Conservation (phyloP, 305 asterid genomes). For the Fraxinus baroniana region DNA sequence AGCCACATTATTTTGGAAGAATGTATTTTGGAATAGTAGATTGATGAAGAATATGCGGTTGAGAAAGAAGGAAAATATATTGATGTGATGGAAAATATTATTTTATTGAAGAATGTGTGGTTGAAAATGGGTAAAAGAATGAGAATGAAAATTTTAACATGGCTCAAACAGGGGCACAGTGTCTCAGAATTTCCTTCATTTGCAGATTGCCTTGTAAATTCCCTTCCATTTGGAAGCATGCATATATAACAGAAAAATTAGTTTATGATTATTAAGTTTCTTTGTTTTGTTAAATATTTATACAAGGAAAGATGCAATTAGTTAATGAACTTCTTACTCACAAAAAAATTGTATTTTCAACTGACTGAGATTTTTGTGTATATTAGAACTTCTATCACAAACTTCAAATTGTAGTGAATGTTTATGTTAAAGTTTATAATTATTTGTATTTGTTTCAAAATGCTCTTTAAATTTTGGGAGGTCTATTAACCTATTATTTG, state of each 20-base stretch:
- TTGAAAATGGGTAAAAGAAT: too few species aligned
- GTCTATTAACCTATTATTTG: slow-evolving; percentile 16
- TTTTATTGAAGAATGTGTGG: too few species aligned
- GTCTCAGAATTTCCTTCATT: neutral
- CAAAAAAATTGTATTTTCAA: neutral
- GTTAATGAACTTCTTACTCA: neutral
- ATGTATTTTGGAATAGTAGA: too few species aligned
- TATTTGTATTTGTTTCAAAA: neutral
- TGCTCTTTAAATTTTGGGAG: slow-evolving; percentile 22
- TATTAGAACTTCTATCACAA: neutral
- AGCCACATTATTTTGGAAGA: too few species aligned
- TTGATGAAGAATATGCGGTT: too few species aligned
- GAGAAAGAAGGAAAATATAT: too few species aligned
- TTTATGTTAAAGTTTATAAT: neutral
- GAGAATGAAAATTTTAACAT: too few species aligned
- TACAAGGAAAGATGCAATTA: neutral
- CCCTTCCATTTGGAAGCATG: neutral
- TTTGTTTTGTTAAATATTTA: neutral
- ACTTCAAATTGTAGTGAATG: neutral
- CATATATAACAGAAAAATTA: neutral
- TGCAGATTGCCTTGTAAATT: neutral
- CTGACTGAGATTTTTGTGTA: neutral
- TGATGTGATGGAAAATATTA: too few species aligned
- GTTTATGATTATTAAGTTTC: neutral
- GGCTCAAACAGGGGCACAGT: too few species aligned